Evolutionary conservation across 2,329 filamentous ascomycete species (phyloP).

Genomic region (Trichoderma sp.): DNA sequence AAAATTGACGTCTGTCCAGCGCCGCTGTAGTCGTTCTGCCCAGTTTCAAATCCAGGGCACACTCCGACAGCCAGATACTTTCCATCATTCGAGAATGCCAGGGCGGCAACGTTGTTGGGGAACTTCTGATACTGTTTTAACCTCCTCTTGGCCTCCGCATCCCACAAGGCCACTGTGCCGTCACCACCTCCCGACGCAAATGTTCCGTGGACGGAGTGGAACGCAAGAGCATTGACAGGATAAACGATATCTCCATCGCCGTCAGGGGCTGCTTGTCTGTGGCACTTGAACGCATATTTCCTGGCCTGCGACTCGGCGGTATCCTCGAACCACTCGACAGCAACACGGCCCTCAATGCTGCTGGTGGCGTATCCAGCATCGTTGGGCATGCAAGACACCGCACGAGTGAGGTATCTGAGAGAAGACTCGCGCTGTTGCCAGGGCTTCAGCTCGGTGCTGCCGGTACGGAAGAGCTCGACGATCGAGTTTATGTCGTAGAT

Average conservation of each 20-base stretch:
- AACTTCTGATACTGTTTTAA: slow-evolving; percentile 89
- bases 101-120: slow-evolving; percentile 72
- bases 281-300: slow-evolving; percentile 99
- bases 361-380: slow-evolving; percentile 91
- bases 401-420: slow-evolving; percentile 92
- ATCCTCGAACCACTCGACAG: slow-evolving; percentile 97
- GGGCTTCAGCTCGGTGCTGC: slow-evolving; percentile 61
- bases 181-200: slow-evolving; percentile 91
- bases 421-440: slow-evolving; percentile 95
- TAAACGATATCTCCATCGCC: slow-evolving; percentile 78
- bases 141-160: slow-evolving; percentile 84
- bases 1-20: slow-evolving; percentile 76
- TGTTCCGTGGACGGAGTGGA: slow-evolving; percentile 79
- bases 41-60: slow-evolving; percentile 86
- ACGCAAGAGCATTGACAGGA: slow-evolving; percentile 86
- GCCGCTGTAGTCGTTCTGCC: slow-evolving; percentile 74
- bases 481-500: slow-evolving; percentile 87
- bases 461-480: slow-evolving; percentile 50
- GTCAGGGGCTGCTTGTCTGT: slow-evolving; percentile 71
- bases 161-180: slow-evolving; percentile 90
- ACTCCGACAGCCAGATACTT: slow-evolving; percentile 76
- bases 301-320: slow-evolving; percentile 81
- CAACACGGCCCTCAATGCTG: slow-evolving; percentile 92
- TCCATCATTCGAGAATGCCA: slow-evolving; percentile 77
- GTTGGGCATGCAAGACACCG: slow-evolving; percentile 94